phyloP scores from a whole-genome alignment of 1,284 basidiomycete genomes.

The Ceratobasidium sp. region DNA sequence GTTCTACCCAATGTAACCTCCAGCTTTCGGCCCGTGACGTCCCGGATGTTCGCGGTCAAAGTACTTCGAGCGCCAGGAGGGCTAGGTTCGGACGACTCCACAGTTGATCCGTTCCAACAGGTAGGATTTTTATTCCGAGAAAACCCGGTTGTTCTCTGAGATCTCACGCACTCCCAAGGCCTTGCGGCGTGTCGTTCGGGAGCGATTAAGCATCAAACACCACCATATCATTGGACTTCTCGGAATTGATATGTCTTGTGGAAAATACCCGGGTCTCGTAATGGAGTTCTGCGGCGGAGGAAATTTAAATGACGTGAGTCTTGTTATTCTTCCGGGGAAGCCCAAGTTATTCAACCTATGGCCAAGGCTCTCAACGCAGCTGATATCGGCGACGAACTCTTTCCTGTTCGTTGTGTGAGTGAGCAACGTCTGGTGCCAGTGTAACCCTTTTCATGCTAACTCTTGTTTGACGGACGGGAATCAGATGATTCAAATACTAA shows the following conservation, averaged over 20 bases:
- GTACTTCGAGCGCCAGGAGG: conserved; percentile 10
- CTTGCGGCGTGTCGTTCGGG: neutral
- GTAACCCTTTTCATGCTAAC: neutral
- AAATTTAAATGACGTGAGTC: too few species aligned
- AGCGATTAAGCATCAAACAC: conserved; percentile 9
- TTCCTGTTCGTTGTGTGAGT: conserved; percentile 13
- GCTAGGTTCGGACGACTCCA: neutral
- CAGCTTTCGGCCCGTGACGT: too few species aligned
- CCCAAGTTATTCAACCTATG: too few species aligned
- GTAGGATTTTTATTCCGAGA: too few species aligned
- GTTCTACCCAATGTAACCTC: neutral
- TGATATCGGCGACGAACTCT: neutral
- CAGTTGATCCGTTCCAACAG: conserved; percentile 8
- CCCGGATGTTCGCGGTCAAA: conserved; percentile 26
- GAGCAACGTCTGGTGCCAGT: neutral
- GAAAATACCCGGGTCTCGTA: conserved; percentile 17
- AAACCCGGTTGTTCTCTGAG: too few species aligned
- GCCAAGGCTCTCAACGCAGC: neutral
- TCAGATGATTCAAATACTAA: conserved; percentile 17
- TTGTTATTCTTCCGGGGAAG: too few species aligned
- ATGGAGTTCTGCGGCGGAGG: conserved; percentile 9
- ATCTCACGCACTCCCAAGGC: too few species aligned
- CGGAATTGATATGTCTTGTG: conserved; percentile 8
- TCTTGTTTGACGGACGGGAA: neutral
- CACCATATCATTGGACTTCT: conserved; percentile 2